These are phyloP conservation scores for Alternaria sp. DNA, from an alignment of 2,329 filamentous ascomycete species.

Conservation along the genomic window DNA sequence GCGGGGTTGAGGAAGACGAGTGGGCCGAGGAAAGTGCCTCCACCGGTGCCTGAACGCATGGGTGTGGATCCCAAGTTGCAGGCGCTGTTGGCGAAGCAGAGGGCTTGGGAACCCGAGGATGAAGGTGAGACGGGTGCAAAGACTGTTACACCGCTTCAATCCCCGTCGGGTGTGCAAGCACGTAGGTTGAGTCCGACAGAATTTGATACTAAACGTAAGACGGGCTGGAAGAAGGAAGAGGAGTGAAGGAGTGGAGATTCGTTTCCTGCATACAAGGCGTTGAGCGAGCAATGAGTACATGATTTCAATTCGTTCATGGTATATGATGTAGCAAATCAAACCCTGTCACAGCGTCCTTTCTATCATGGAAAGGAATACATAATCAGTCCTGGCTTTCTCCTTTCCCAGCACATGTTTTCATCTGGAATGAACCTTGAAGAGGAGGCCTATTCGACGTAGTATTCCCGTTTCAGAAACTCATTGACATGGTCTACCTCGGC, in stretches of 20 bases:
- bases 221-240: conserved; percentile 23
- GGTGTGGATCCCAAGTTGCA: conserved; percentile 18
- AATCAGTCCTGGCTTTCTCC: not conserved
- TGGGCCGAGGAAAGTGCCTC: conserved; percentile 4
- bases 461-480: conserved; percentile 34
- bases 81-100: conserved; percentile 24
- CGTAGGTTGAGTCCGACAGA: conserved; percentile 13
- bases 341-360: not conserved
- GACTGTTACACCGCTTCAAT: conserved; percentile 20
- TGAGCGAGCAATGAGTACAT: not conserved
- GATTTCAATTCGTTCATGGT: not conserved
- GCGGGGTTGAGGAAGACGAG: conserved; percentile 8
- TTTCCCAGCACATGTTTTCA: not conserved
- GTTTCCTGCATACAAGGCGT: not conserved
- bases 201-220: conserved; percentile 21
- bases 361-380: not conserved
- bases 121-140: conserved; percentile 3
- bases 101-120: conserved; percentile 20
- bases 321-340: conserved; percentile 1
- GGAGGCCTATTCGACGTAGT: conserved; percentile 27
- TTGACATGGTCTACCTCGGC: conserved; percentile 31
- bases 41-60: conserved; percentile 12
- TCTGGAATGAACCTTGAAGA: not conserved
- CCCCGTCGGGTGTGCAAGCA: conserved; percentile 16
- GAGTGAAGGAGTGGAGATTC: not conserved